These are phyloP conservation scores for Septoria petroselini DNA, from an alignment of 2,329 filamentous ascomycete genomes.

Conservation along the genomic window DNA sequence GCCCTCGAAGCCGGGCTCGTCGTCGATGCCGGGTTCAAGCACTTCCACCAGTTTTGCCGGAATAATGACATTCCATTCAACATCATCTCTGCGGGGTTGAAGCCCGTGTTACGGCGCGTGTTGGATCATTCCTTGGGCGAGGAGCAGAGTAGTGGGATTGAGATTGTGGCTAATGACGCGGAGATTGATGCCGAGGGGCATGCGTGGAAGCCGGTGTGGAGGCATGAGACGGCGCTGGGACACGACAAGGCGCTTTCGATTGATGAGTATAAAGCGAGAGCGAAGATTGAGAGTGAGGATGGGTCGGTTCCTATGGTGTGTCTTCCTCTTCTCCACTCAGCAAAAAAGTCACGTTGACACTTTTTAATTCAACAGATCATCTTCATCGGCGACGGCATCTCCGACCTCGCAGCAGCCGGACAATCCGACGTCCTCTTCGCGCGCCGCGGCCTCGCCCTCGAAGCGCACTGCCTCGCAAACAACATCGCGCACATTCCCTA, in stretches of 20 bases:
- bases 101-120: constrained; percentile 60
- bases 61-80: constrained; percentile 64
- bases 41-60: constrained; percentile 64
- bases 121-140: constrained; percentile 64
- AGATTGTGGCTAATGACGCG: constrained; percentile 67
- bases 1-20: constrained; percentile 61
- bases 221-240: constrained; percentile 62
- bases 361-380: constrained; percentile 46
- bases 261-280: constrained; percentile 56
- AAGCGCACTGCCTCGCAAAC: constrained; percentile 65
- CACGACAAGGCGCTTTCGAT: constrained; percentile 67
- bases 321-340: too few species aligned
- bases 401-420: constrained; percentile 62
- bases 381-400: constrained; percentile 69
- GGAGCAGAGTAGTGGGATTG: constrained; percentile 57
- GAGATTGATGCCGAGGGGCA: constrained; percentile 57
- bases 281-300: constrained; percentile 55
- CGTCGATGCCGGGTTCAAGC: constrained; percentile 61
- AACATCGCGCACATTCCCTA: constrained; percentile 60
- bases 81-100: constrained; percentile 65
- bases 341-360: too few species aligned
- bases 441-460: constrained; percentile 60
- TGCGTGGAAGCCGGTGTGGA: constrained; percentile 64
- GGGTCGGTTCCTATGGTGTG: constrained; percentile 56
- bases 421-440: constrained; percentile 68